Evolutionary conservation across 495 filamentous ascomycete species (phyloP).

Genomic region (Penicillium dipodomyicola): DNA sequence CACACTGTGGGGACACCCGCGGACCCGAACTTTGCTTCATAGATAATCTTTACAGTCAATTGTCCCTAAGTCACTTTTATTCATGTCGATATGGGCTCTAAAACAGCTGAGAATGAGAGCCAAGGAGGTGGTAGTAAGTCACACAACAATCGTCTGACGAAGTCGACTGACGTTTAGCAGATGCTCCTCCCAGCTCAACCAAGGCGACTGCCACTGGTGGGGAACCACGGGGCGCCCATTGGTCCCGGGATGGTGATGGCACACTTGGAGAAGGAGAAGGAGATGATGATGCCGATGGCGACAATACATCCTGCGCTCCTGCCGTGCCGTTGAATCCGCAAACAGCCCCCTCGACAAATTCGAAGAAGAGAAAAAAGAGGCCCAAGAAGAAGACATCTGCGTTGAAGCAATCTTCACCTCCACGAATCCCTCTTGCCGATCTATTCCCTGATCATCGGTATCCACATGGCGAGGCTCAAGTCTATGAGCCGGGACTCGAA

Average conservation of each 20-base stretch:
- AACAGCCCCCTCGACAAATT: conserved; percentile 9
- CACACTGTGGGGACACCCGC: neutral
- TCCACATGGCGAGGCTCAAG: conserved; percentile 52
- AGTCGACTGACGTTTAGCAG: conserved; percentile 11
- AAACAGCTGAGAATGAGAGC: conserved; percentile 28
- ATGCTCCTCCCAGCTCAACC: conserved; percentile 26
- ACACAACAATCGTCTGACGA: neutral
- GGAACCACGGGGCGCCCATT: conserved; percentile 35
- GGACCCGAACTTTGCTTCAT: neutral
- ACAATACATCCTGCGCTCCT: conserved; percentile 20
- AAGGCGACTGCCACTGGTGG: conserved; percentile 44
- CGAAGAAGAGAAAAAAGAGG: conserved; percentile 54
- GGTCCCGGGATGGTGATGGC: conserved; percentile 43
- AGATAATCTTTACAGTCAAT: neutral
- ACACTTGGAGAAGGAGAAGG: conserved; percentile 43
- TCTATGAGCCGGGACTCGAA: conserved; percentile 45
- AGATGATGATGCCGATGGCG: conserved; percentile 57
- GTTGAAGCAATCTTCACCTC: conserved; percentile 53
- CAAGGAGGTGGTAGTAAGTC: conserved; percentile 27
- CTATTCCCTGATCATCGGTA: conserved; percentile 53
- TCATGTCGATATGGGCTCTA: conserved; percentile 34
- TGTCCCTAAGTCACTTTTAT: neutral
- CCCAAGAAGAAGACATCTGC: conserved; percentile 48
- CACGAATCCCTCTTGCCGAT: conserved; percentile 49
- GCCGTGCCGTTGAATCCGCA: conserved; percentile 22